Base-by-base conservation (phyloP, 2,329 filamentous ascomycete species). In the Phialophora expanda region DNA sequence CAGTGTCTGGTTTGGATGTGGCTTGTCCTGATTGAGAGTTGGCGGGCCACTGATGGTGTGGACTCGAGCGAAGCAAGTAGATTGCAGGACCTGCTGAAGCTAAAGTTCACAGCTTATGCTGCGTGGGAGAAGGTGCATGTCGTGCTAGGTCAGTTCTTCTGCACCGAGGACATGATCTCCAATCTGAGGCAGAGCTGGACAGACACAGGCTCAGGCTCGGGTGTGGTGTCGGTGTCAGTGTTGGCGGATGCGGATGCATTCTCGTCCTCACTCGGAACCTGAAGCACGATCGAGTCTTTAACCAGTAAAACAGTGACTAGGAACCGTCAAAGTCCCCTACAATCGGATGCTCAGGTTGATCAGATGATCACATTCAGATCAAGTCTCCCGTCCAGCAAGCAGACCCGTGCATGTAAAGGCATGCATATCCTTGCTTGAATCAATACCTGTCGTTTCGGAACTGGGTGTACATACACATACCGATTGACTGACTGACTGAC, bases 1-100 rank as follows among this genome's bases (percentile, higher is more conserved):
- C 22, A 32, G 24, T 59, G 56, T 50, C 56, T 59, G 8, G 7
- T 59, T 24, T 59, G 56, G 56, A 59, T 59, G n/a, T 59, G 56
- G 56, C 56, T 59, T 20, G 56, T 59, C 9, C 11, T 50, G 56
- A 8, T 59, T 17, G 38, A 24, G 1, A 48, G 41, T 28, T 59
- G 56, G 56, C 34, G 24, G 8, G 56, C 56, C 38, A 59, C 56
- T n/a, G 56, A 59, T 17, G 41, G 56, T 2, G 41, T 5, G 4
- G 24, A 59, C 26, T 59, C 41, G 1, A 41, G 22, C 24, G 24
- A 48, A 26, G 56, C 56, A 50, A n/a, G 3, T 0, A 20, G 11
- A 24, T 12, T 59, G 41, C 6, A 48, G 41, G 26, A 41, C 2
- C 6, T 12, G 20, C 30, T 59, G 3, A 9, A 7, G 11, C n/a